phyloP scores from a whole-genome alignment of 176 grass and related monocot species.

The Aegilops tauschii region DNA sequence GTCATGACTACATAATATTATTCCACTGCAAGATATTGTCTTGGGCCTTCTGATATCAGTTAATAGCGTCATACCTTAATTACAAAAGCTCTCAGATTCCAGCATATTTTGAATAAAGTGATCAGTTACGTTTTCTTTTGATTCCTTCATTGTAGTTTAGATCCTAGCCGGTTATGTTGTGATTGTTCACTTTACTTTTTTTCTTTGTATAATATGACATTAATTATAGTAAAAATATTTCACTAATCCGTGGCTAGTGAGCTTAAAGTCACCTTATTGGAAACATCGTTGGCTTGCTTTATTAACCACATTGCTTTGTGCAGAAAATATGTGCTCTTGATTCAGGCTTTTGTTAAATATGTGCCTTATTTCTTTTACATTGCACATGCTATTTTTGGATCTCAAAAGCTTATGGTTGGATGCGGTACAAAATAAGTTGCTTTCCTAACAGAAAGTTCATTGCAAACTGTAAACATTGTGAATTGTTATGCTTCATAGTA shows the following conservation, averaged over 20 bases:
- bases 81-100: background rate
- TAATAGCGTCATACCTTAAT: background rate
- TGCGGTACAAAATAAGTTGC: background rate
- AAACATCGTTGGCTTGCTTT: background rate
- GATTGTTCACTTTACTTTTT: background rate
- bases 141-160: background rate
- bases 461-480: too few relatives aligned
- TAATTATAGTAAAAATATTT: background rate
- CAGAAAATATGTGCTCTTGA: constrained; percentile 8
- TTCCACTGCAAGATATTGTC: background rate
- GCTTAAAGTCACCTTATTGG: background rate
- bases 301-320: constrained; percentile 8
- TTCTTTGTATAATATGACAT: background rate
- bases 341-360: background rate
- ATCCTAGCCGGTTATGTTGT: background rate
- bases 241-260: background rate
- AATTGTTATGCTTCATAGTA: too few relatives aligned
- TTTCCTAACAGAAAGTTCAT: too few relatives aligned
- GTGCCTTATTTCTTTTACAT: background rate
- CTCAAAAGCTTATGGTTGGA: background rate
- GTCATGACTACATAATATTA: background rate
- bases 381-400: background rate
- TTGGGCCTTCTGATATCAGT: background rate
- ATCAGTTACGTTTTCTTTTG: too few relatives aligned
- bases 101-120: background rate